Conservation (phyloP, 257 asterid genomes). For the Phtheirospermum japonicum region DNA sequence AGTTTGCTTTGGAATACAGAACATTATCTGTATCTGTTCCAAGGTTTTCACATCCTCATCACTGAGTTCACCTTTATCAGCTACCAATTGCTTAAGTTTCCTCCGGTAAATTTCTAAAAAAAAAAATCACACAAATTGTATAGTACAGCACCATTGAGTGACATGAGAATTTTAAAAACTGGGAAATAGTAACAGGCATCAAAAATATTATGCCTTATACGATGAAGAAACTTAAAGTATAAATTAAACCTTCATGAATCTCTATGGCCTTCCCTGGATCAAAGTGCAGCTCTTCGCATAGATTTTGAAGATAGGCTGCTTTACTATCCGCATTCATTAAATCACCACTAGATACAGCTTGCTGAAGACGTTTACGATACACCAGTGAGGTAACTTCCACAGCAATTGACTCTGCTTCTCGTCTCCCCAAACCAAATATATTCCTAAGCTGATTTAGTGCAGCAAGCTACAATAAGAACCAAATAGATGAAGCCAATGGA, state of each 20-base stretch:
- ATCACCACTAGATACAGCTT: slow-evolving; percentile 86
- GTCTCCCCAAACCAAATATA: slow-evolving; percentile 85
- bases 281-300: slow-evolving; percentile 89
- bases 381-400: slow-evolving; percentile 73
- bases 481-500: slow-evolving; percentile 27
- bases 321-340: slow-evolving; percentile 75
- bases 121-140: slow-evolving; percentile 9
- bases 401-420: slow-evolving; percentile 81
- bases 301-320: slow-evolving; percentile 91
- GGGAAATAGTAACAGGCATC: not conserved
- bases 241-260: slow-evolving; percentile 75
- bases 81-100: slow-evolving; percentile 74
- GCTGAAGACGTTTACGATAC: slow-evolving; percentile 88
- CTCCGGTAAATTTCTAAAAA: slow-evolving; percentile 74
- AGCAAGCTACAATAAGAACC: slow-evolving; percentile 58
- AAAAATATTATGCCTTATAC: not conserved
- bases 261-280: slow-evolving; percentile 87
- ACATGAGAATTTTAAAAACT: not conserved
- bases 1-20: slow-evolving; percentile 87
- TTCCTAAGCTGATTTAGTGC: slow-evolving; percentile 81
- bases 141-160: not conserved
- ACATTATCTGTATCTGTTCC: slow-evolving; percentile 85
- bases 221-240: slow-evolving; percentile 5
- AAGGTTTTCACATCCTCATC: slow-evolving; percentile 73
- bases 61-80: slow-evolving; percentile 79